Conservation (phyloP, 1,284 basidiomycete species). For the Veloboletus limbatus region DNA sequence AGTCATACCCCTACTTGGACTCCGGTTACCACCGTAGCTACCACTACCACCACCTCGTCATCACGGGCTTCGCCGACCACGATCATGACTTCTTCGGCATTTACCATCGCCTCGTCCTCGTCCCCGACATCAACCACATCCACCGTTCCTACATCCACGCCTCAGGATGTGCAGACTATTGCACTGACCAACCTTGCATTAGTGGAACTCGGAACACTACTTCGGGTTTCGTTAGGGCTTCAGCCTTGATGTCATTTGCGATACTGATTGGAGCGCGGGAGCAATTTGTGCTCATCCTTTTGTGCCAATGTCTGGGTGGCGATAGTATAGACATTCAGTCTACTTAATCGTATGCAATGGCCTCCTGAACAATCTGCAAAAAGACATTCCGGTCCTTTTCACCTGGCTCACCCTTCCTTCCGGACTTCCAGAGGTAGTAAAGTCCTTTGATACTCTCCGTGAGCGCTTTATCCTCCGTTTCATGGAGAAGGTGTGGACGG, state of each 20-base stretch:
- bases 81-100: conserved; percentile 4
- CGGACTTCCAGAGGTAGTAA: conserved; percentile 31
- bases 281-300: not conserved
- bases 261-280: not conserved
- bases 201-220: conserved; percentile 23
- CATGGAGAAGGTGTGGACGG: not conserved
- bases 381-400: conserved; percentile 19
- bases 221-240: conserved; percentile 15
- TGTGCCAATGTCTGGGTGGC: not conserved
- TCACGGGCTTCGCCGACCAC: conserved; percentile 7
- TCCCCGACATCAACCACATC: conserved; percentile 6
- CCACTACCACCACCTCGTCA: conserved; percentile 9
- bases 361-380: conserved; percentile 29
- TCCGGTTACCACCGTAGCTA: conserved; percentile 1
- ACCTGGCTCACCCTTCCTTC: conserved; percentile 16
- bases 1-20: conserved; percentile 13
- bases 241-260: conserved; percentile 5
- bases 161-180: conserved; percentile 22
- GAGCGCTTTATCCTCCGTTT: conserved; percentile 17
- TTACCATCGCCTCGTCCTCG: conserved; percentile 15
- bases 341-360: conserved; percentile 20
- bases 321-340: conserved; percentile 1
- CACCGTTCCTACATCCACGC: conserved; percentile 14
- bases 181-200: conserved; percentile 26
- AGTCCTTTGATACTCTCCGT: conserved; percentile 35